phyloP scores from a whole-genome alignment of 225 moss, liverwort and hornwort genomes.

The Marchantia paleacea region DNA sequence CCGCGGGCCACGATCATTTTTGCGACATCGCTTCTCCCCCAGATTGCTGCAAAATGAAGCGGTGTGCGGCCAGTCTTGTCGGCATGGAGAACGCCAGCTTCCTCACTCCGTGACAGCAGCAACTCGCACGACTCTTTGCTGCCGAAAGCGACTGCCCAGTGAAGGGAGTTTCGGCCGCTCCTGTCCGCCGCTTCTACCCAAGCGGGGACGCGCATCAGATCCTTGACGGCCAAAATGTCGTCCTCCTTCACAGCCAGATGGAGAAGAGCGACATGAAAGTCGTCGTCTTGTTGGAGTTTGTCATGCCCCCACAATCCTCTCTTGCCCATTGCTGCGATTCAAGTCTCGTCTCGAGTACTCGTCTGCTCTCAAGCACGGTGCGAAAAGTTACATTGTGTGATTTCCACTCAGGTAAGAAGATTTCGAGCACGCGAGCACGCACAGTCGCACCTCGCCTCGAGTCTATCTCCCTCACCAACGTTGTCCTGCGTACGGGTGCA shows the following conservation, averaged over 20 bases:
- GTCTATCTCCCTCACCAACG: too few species aligned
- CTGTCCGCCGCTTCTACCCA: slow-evolving; percentile 31
- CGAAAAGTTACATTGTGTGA: too few species aligned
- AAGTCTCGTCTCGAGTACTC: not conserved
- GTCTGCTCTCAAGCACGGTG: too few species aligned
- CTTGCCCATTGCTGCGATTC: not conserved
- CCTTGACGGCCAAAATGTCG: slow-evolving; percentile 31
- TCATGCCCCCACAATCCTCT: not conserved
- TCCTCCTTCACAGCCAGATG: slow-evolving; percentile 36
- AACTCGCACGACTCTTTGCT: slow-evolving; percentile 8
- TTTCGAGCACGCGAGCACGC: too few species aligned
- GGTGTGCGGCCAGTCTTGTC: slow-evolving; percentile 42
- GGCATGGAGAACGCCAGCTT: not conserved
- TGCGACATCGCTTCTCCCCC: slow-evolving; percentile 35
- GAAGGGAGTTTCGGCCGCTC: slow-evolving; percentile 29
- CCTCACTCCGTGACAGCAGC: not conserved
- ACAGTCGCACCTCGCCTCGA: too few species aligned
- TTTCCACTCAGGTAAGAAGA: too few species aligned
- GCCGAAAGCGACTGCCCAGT: slow-evolving; percentile 43
- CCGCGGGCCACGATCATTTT: slow-evolving; percentile 38
- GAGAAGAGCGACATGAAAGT: slow-evolving; percentile 21
- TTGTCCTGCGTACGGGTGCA: too few species aligned
- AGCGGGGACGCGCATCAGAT: slow-evolving; percentile 10
- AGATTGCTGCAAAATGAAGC: slow-evolving; percentile 46
- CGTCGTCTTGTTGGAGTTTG: slow-evolving; percentile 1